Evolutionary conservation across 805 yeast genomes (phyloP).

Genomic region (Starmerella potacharoeniae): DNA sequence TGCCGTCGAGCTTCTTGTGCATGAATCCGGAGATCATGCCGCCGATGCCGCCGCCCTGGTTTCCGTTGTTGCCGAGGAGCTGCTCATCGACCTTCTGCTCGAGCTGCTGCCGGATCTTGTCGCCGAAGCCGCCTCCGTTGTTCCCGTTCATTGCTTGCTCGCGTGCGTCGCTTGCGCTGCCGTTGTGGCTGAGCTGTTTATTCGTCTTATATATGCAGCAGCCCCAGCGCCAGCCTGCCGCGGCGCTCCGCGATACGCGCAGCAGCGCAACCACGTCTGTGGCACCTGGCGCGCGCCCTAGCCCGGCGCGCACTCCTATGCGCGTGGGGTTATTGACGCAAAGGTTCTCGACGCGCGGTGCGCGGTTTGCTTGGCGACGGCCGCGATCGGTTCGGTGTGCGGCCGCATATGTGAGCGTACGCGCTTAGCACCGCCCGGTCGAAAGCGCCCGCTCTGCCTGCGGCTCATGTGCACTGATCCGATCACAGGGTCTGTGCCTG

Average conservation of each 20-base stretch:
- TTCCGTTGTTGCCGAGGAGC: constrained; percentile 3
- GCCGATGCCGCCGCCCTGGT: constrained; percentile 11
- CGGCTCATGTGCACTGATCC: too few species aligned
- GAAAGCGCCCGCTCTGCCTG: too few species aligned
- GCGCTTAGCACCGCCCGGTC: too few species aligned
- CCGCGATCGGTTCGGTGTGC: too few species aligned
- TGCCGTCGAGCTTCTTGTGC: constrained; percentile 2
- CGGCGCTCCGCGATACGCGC: background rate
- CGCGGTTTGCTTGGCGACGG: too few species aligned
- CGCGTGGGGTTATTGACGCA: too few species aligned
- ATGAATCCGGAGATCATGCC: constrained; percentile 6
- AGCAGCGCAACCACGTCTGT: background rate
- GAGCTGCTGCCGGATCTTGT: constrained; percentile 7
- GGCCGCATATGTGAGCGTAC: too few species aligned
- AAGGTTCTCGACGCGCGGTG: too few species aligned
- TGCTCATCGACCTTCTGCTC: constrained; percentile 7
- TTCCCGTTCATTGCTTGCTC: background rate
- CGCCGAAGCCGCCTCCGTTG: constrained; percentile 11
- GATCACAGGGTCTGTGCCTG: too few species aligned
- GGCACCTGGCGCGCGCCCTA: background rate
- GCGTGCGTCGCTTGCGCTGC: background rate
- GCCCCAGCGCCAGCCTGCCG: background rate
- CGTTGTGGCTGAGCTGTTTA: background rate
- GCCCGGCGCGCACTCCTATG: too few species aligned
- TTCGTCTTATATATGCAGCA: background rate